Conservation (phyloP, 768 basidiomycete species). For the Mycena filopes region DNA sequence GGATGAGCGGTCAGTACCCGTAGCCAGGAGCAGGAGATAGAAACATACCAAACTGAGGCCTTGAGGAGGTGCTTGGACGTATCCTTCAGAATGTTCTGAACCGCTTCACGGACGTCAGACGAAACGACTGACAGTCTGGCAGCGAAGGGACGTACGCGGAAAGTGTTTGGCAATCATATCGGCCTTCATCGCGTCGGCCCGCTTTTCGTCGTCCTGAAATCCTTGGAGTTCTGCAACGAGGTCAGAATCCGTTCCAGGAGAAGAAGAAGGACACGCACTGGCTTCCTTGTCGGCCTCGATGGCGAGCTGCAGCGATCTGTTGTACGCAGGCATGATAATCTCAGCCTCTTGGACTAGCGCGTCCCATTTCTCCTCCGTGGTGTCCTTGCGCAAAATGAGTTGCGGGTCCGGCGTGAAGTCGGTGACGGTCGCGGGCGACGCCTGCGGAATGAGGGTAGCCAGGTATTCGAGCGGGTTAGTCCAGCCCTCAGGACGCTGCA, state of each 20-base stretch:
- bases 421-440: background rate
- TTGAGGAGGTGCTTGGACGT: slow-evolving; percentile 16
- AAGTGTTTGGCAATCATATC: slow-evolving; percentile 21
- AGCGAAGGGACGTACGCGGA: slow-evolving; percentile 22
- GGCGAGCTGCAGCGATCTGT: slow-evolving; percentile 10
- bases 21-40: background rate
- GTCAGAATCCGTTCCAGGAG: background rate
- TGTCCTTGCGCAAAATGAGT: slow-evolving; percentile 1
- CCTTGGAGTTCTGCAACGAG: slow-evolving; percentile 13
- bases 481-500: background rate
- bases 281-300: slow-evolving; percentile 31
- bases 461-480: slow-evolving; percentile 18
- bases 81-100: slow-evolving; percentile 19
- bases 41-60: slow-evolving; percentile 32
- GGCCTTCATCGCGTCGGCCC: slow-evolving; percentile 17
- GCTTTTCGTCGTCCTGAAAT: slow-evolving; percentile 23
- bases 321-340: slow-evolving; percentile 17
- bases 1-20: background rate
- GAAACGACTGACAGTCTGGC: background rate
- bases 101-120: background rate
- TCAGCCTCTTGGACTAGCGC: slow-evolving; percentile 12
- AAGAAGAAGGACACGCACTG: slow-evolving; percentile 13
- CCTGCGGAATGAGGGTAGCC: slow-evolving; percentile 8
- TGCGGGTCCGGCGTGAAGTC: slow-evolving; percentile 20
- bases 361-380: slow-evolving; percentile 12